These are phyloP conservation scores for Ceratobasidium sp. DNA, from an alignment of 1,284 basidiomycete species.

Conservation along the genomic window DNA sequence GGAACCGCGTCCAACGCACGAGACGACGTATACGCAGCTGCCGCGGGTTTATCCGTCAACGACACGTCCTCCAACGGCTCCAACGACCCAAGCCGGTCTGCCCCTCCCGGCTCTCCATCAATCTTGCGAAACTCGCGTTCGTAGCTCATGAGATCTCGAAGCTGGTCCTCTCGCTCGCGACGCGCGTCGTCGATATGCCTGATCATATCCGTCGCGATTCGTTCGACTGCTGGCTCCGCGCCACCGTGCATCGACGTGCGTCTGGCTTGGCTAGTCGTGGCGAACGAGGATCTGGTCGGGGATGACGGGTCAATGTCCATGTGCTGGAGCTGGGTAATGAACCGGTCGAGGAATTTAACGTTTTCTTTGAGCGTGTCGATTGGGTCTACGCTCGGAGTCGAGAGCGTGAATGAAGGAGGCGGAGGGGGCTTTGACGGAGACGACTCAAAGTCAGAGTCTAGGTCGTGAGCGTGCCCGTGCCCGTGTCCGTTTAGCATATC, in stretches of 20 bases:
- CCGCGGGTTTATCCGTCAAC: conserved; percentile 58
- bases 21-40: conserved; percentile 23
- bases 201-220: conserved; percentile 79
- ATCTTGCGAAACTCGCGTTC: conserved; percentile 84
- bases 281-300: conserved; percentile 54
- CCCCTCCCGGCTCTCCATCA: conserved; percentile 78
- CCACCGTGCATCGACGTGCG: conserved; percentile 22
- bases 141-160: conserved; percentile 78
- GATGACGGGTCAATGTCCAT: conserved; percentile 68
- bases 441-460: conserved; percentile 36
- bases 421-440: conserved; percentile 28
- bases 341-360: conserved; percentile 80
- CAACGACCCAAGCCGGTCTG: conserved; percentile 75
- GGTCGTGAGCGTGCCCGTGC: conserved; percentile 11
- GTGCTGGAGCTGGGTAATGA: conserved; percentile 75
- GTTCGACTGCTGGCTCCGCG: conserved; percentile 71
- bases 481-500: conserved; percentile 30
- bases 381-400: conserved; percentile 34
- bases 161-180: conserved; percentile 80
- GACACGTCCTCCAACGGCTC: conserved; percentile 70
- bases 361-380: conserved; percentile 69
- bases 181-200: conserved; percentile 78
- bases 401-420: conserved; percentile 12
- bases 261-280: conserved; percentile 6
- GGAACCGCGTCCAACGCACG: conserved; percentile 59